These are phyloP conservation scores for Bacterosira constricta DNA, from an alignment of 108 stramenopile genomes.

Conservation along the genomic window DNA sequence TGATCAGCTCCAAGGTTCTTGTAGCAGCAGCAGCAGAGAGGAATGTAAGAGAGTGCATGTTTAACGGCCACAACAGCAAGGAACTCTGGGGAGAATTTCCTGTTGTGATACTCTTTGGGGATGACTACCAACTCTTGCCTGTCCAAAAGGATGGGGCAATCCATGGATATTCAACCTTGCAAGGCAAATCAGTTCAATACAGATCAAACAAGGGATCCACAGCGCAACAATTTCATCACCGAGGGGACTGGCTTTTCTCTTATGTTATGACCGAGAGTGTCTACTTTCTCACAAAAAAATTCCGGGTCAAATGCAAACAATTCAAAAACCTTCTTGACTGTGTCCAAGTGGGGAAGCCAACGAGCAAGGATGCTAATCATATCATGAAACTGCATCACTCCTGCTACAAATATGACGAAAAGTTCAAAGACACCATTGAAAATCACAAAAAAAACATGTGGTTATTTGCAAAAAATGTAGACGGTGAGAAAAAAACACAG, in stretches of 20 bases:
- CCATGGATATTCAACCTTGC: not conserved
- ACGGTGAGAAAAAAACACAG: not conserved
- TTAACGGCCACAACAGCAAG: no score
- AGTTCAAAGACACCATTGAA: not conserved
- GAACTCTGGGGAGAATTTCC: no score
- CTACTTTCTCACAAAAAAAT: not conserved
- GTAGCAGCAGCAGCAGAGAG: no score
- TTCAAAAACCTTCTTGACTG: not conserved
- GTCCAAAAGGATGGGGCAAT: not conserved
- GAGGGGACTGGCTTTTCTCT: not conserved
- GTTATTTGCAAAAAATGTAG: not conserved
- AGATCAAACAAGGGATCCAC: not conserved
- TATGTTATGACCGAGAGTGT: not conserved
- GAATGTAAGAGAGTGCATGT: no score
- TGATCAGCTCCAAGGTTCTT: no score
- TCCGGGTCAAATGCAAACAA: not conserved
- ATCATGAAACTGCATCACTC: not conserved
- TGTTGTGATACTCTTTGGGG: no score
- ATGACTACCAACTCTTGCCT: not conserved
- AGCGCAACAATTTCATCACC: not conserved
- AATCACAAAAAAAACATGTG: not conserved
- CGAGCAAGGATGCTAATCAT: not conserved
- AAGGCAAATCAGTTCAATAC: not conserved
- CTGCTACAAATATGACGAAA: not conserved
- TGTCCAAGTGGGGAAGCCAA: not conserved